A percentile compares a stretch with the other conserved stretches of the same genome.
phyloP scores from a whole-genome alignment of 331 rosid species.

The Pyrus hybrid region DNA sequence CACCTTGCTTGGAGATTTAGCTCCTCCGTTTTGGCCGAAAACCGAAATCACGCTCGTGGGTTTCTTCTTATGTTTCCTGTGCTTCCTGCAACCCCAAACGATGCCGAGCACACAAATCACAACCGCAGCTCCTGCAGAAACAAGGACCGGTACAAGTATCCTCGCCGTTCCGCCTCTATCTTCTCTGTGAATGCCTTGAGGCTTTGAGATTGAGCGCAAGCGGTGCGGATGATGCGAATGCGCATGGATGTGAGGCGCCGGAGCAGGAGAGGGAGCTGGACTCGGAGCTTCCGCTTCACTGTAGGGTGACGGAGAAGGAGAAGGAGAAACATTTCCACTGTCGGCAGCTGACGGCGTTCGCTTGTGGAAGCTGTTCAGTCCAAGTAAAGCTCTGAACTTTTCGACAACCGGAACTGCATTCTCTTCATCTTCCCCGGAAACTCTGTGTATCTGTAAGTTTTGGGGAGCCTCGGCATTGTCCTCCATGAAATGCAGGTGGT shows the following conservation, averaged over 20 bases:
- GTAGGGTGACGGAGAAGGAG: constrained; percentile 55
- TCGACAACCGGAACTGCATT: constrained; percentile 42
- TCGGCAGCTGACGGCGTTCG: constrained; percentile 23
- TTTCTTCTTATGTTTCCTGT: constrained; percentile 39
- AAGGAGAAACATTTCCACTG: too few relatives aligned
- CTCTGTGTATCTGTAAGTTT: constrained; percentile 26
- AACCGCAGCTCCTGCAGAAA: constrained; percentile 42
- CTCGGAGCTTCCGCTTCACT: constrained; percentile 29
- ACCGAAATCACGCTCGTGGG: constrained; percentile 40
- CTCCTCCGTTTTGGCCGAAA: constrained; percentile 31
- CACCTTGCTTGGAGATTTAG: constrained; percentile 46
- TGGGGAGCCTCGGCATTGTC: constrained; percentile 16
- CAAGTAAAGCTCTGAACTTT: constrained; percentile 67
- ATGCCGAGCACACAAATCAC: constrained; percentile 41
- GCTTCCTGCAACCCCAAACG: constrained; percentile 48
- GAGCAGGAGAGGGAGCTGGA: constrained; percentile 9
- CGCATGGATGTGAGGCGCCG: constrained; percentile 26
- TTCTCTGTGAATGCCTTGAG: constrained; percentile 18
- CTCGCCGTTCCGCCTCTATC: constrained; percentile 27
- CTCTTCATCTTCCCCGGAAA: constrained; percentile 66
- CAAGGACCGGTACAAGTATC: constrained; percentile 49
- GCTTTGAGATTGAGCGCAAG: constrained; percentile 19
- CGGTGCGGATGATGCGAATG: constrained; percentile 44
- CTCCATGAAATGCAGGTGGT: constrained; percentile 14
- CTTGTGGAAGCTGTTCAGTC: constrained; percentile 40